Percentiles rank a stretch among this genome's conserved stretches.
These are phyloP conservation scores for Zalaria obscura DNA, from an alignment of 2,329 filamentous ascomycete species.

Conservation along the genomic window DNA sequence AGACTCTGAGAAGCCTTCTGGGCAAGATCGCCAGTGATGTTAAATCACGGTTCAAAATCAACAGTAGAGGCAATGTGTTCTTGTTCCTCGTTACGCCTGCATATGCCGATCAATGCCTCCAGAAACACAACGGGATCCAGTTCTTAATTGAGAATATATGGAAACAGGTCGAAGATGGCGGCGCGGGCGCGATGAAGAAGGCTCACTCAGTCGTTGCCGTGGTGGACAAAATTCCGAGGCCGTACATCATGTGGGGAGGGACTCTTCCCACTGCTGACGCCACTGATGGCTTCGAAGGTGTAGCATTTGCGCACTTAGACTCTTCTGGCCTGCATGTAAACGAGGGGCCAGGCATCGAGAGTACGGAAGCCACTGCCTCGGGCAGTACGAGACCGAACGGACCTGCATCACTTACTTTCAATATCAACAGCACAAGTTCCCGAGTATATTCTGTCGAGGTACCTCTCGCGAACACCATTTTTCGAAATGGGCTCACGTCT, in stretches of 20 bases:
- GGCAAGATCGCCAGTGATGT: too few relatives aligned
- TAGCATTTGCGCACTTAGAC: not conserved
- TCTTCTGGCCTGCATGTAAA: not conserved
- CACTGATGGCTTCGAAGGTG: slow-evolving; percentile 1
- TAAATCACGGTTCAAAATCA: too few relatives aligned
- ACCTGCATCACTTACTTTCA: not conserved
- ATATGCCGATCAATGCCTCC: slow-evolving; percentile 2
- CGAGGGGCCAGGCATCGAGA: not conserved
- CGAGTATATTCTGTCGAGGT: slow-evolving; percentile 22
- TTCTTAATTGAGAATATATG: slow-evolving; percentile 2
- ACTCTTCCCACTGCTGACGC: not conserved
- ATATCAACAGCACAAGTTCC: not conserved
- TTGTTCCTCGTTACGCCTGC: slow-evolving; percentile 5
- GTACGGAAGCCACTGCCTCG: not conserved
- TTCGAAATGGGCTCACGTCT: slow-evolving; percentile 51
- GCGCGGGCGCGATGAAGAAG: not conserved
- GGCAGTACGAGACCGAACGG: not conserved
- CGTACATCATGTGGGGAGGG: not conserved
- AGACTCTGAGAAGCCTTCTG: too few relatives aligned
- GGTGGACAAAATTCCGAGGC: slow-evolving; percentile 7
- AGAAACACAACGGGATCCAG: slow-evolving; percentile 1
- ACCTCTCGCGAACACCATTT: slow-evolving; percentile 65
- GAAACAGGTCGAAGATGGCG: not conserved
- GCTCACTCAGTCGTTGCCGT: slow-evolving; percentile 6
- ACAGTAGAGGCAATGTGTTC: not conserved